phyloP scores from a whole-genome alignment of 495 filamentous ascomycete species.

The Penicillium pulvis region DNA sequence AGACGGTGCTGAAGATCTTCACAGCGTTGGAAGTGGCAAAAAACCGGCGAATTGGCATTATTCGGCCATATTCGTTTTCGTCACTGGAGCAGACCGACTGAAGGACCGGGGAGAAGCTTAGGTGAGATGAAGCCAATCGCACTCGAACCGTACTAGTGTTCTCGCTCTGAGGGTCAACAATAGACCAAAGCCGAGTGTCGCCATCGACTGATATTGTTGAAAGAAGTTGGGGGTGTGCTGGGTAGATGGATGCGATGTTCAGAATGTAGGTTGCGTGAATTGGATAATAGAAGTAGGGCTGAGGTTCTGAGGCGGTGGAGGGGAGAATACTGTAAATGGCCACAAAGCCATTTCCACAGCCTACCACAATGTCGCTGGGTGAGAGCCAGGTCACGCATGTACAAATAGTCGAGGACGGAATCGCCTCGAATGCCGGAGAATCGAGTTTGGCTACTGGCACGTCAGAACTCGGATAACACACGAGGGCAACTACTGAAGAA shows the following conservation, averaged over 20 bases:
- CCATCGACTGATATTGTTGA: constrained; percentile 60
- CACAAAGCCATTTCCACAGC: constrained; percentile 63
- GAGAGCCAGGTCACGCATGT: constrained; percentile 67
- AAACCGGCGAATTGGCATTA: constrained; percentile 57
- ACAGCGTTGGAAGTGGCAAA: constrained; percentile 49
- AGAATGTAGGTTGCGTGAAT: constrained; percentile 64
- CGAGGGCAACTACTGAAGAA: background rate
- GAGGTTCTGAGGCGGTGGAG: constrained; percentile 26
- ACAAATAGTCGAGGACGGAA: constrained; percentile 51
- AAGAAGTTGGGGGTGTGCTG: constrained; percentile 59
- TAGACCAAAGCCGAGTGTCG: constrained; percentile 57
- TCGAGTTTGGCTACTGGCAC: constrained; percentile 44
- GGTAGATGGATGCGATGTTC: constrained; percentile 57
- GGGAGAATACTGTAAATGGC: constrained; percentile 57
- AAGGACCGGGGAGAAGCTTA: constrained; percentile 59
- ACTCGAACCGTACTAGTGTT: constrained; percentile 51
- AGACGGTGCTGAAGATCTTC: constrained; percentile 40
- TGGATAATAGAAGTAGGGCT: constrained; percentile 57
- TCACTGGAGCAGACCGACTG: constrained; percentile 58
- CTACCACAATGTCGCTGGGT: constrained; percentile 58
- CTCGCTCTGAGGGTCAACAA: constrained; percentile 52
- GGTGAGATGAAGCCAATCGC: constrained; percentile 47
- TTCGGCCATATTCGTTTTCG: constrained; percentile 57
- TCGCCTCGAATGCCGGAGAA: constrained; percentile 56
- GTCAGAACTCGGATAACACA: constrained; percentile 1